Evolutionary conservation across 306 rosid species (phyloP), one percentile per base, ranked within the genome.

Genomic region (Lathyrus sativus): DNA sequence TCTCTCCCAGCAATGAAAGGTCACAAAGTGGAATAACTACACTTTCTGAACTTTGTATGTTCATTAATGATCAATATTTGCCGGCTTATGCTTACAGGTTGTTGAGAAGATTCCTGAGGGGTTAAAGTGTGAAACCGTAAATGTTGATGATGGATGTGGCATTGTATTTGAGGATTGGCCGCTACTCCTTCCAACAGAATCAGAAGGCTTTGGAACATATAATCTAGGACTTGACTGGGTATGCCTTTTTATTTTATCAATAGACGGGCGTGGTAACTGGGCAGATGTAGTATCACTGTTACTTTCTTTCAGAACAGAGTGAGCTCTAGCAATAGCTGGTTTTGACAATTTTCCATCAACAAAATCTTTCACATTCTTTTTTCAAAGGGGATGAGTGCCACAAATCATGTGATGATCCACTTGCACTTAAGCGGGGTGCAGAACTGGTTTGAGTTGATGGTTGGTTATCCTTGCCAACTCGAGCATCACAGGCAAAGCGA

Each of bases 371-470:
- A 79, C 96, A 15, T 49, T 88, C 76, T 82, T 85, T 70, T 81
- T 85, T 60, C 76, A 88, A 82, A 7, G 91, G 89, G n/a, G 89
- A 87, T 63, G 97, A 88, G 76, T 86, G 88, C 84, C 91, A 85
- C 81, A 85, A 60, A 60, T 88, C 89, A 54, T 73, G 89, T 13
- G 72, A 55, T 43, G 65, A 73, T 38, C 85, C 92, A 78, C 90
- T 82, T 57, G 81, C 73, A 74, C 84, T 85, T 44, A 74, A 54
- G 68, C 62, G 86, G 55, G 85, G 78, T 26, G 54, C 84, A 9
- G 82, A 59, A 74, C 73, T 43, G 67, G 85, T 73, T 68, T 67
- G n/a, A n/a, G n/a, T n/a, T n/a, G n/a, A n/a, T n/a, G n/a, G n/a
- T n/a, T n/a, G n/a, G n/a, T n/a, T n/a, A n/a, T n/a, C 99, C 99